Percentiles rank a stretch among this genome's conserved stretches.
phyloP scores from a whole-genome alignment of 805 yeast genomes.

The Suhomyces sp. region DNA sequence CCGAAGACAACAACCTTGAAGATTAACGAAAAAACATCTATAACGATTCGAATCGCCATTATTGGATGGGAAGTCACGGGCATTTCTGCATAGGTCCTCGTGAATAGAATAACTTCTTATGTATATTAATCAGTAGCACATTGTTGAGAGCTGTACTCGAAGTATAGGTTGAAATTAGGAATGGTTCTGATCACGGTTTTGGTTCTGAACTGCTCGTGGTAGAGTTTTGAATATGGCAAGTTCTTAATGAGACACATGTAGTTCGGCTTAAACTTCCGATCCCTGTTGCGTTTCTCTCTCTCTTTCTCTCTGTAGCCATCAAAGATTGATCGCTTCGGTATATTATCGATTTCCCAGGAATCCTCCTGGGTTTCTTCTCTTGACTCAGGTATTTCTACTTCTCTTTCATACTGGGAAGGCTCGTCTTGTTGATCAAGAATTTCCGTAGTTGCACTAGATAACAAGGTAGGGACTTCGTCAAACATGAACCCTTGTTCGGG shows the following conservation, averaged over 20 bases:
- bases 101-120: neutral
- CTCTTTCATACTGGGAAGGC: neutral
- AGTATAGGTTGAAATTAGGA: neutral
- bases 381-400: neutral
- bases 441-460: neutral
- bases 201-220: neutral
- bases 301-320: neutral
- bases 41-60: slow-evolving; percentile 5
- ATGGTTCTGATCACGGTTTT: neutral
- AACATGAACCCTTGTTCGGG: neutral
- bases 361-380: neutral
- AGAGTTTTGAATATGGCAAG: neutral
- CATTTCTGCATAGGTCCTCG: neutral
- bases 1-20: slow-evolving; percentile 70
- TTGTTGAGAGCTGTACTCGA: neutral
- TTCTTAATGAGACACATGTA: neutral
- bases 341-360: neutral
- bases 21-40: slow-evolving; percentile 10
- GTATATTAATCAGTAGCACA: neutral
- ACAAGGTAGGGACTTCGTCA: neutral
- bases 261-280: neutral
- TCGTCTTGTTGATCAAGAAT: neutral
- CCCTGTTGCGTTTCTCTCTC: neutral
- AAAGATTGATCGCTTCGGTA: neutral
- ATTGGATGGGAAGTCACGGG: neutral